Percentiles rank a stretch among this genome's conserved stretches.
These are phyloP conservation scores for Penicillium sp. DNA, from an alignment of 2,329 filamentous ascomycete species.

Conservation along the genomic window DNA sequence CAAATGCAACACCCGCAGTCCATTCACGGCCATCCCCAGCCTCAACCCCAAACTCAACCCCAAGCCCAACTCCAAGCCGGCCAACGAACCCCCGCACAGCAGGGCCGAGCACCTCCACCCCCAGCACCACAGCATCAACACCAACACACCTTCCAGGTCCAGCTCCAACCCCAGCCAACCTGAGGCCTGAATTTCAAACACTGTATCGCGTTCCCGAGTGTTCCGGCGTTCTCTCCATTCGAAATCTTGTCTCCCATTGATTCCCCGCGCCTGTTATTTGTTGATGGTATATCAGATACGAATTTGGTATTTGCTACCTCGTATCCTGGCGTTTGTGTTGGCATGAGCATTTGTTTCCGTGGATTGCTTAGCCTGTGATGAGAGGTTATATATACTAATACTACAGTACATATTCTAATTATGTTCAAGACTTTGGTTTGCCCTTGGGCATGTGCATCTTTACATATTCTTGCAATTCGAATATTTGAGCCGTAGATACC, in stretches of 20 bases:
- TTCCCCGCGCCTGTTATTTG: slow-evolving; percentile 3
- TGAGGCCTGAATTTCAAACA: slow-evolving; percentile 4
- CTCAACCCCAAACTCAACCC: slow-evolving; percentile 13
- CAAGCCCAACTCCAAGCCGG: slow-evolving; percentile 11
- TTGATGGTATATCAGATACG: slow-evolving; percentile 4
- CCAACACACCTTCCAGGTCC: slow-evolving; percentile 27
- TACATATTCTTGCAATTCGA: not conserved
- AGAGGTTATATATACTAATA: slow-evolving; percentile 12
- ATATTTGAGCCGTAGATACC: not conserved
- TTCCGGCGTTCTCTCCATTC: not conserved
- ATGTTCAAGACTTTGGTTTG: too few species aligned
- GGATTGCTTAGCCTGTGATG: not conserved
- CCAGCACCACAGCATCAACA: slow-evolving; percentile 27
- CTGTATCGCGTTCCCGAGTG: not conserved
- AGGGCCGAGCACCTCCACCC: slow-evolving; percentile 19
- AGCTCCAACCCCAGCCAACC: slow-evolving; percentile 24
- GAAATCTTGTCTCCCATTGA: slow-evolving; percentile 2
- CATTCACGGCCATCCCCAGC: slow-evolving; percentile 13
- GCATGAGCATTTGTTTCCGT: not conserved
- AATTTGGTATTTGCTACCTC: not conserved
- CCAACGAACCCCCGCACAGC: slow-evolving; percentile 7
- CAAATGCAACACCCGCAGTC: slow-evolving; percentile 19
- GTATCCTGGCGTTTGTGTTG: not conserved
- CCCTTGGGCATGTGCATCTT: too few species aligned
- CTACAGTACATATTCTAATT: slow-evolving; percentile 21